Evolutionary conservation across 1,284 basidiomycete species (phyloP), one percentile per base, ranked within the genome.

Genomic region (Porodaedalea pini): DNA sequence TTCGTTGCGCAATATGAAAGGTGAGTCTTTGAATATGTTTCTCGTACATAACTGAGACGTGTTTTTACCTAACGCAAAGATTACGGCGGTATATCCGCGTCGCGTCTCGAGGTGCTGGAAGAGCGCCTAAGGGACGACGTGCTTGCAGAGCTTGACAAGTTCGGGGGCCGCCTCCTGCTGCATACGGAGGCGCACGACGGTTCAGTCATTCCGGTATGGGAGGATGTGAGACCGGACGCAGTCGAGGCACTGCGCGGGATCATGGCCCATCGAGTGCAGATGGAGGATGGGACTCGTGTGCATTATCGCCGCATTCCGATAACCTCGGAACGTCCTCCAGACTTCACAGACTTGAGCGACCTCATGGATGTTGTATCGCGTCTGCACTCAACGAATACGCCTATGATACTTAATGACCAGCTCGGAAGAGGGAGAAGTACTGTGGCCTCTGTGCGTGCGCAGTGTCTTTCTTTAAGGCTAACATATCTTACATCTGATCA

Each of bases 351-450:
- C 65, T 72, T 89, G 55, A 83, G 77, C 62, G 85, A 87, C 59
- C 78, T 99, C 27, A 88, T 98, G 61, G 86, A 92, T 44, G 80
- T 95, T 0, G 90, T 94, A 40, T 78, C 92, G 44, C 77, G 86
- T n/a, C 84, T 86, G 27, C 81, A 88, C 56, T 79, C 87, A 2
- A 78, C 82, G 31, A 78, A 81, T 43, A 86, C 88, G 0, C 92
- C 94, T 0, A 90, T 99, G 61, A 88, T 99, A 23, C 82, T 99
- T 53, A 99, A 99, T 69, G 97, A 95, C 67, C 97, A 99, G 71
- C 82, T 99, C 2, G 96, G 96, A 2, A 78, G 94, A 32, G 96
- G 96, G n/a, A 80, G 97, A 64, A 94, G 92, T 61, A 97, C 95
- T 0, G 76, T 95, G 61, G 87, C 94, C 15, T 90, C 94, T 4